Conservation (phyloP, 2,329 filamentous ascomycete genomes). For the Alternaria sp. region DNA sequence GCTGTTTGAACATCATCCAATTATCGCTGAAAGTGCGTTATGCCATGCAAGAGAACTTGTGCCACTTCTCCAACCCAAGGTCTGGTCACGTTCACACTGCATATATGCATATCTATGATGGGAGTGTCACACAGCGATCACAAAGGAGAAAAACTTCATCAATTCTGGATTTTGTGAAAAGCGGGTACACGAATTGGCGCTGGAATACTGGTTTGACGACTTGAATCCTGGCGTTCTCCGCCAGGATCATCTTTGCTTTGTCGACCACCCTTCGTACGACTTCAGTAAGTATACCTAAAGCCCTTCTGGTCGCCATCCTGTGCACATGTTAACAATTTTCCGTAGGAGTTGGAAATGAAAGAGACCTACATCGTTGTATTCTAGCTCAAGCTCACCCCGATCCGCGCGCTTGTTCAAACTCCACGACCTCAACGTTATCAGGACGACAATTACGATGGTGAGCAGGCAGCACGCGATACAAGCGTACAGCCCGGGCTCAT, state of each 20-base stretch:
- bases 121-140: not conserved
- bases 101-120: not conserved
- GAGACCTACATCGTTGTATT: conserved; percentile 49
- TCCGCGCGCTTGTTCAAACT: conserved; percentile 51
- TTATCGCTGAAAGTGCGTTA: not conserved
- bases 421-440: conserved; percentile 47
- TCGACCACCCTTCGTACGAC: not conserved
- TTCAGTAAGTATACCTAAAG: conserved; percentile 47
- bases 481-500: conserved; percentile 50
- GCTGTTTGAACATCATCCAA: not conserved
- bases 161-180: not conserved
- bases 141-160: not conserved
- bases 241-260: not conserved
- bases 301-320: conserved; percentile 46
- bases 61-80: not conserved
- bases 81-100: not conserved
- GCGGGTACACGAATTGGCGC: not conserved
- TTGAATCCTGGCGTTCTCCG: not conserved
- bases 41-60: not conserved
- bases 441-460: conserved; percentile 46
- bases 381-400: conserved; percentile 54
- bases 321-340: conserved; percentile 23
- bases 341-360: not conserved
- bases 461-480: conserved; percentile 52
- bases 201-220: not conserved